Base-by-base conservation (phyloP, 2,329 filamentous ascomycete genomes). In the Alternaria sp. region DNA sequence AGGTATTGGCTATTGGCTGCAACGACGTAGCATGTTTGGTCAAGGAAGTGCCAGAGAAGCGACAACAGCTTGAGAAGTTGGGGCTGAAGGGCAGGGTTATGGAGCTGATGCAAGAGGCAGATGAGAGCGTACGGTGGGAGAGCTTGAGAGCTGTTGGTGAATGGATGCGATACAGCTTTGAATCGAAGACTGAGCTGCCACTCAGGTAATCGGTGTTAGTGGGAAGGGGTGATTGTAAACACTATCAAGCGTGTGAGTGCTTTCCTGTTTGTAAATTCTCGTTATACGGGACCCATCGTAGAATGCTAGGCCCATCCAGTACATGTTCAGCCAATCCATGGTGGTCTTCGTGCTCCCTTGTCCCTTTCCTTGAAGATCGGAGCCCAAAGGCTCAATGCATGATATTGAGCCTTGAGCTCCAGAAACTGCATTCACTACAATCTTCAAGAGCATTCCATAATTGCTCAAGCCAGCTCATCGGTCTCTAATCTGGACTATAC, bases 41-140 rank as follows among this genome's bases (percentile, higher is more conserved):
- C 52, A 94, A 92, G 81, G 92, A 96, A 80, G 91, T 95, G 58
- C 93, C 94, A 0, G 93, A 97, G 83, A 92, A 90, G 83, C 86
- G 94, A 74, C 84, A 86, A 62, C 88, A 91, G 78, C 85, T 97
- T 71, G 94, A 97, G 83, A 93, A 90, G 82, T 81, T 93, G 46
- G 93, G 93, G 0, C 81, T 97, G 67, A 97, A 97, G 87, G 88
- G 88, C 17, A 87, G 93, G 69, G 90, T 97, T 64, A 97, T 97
- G 93, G 92, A 93, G 82, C 85, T 97, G 75, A 97, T 97, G 94
- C 90, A 89, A 74, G 93, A 96, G 76, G 86, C 89, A 62, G 93
- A 97, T 74, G 93, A 97, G 83, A 90, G 89, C 63, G 93, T 97
- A 50, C 86, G 94, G 76, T 97, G 93, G 93, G 94, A 97, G 84